phyloP scores from a whole-genome alignment of 495 filamentous ascomycete genomes.

The Tetracladium marchalianum region DNA sequence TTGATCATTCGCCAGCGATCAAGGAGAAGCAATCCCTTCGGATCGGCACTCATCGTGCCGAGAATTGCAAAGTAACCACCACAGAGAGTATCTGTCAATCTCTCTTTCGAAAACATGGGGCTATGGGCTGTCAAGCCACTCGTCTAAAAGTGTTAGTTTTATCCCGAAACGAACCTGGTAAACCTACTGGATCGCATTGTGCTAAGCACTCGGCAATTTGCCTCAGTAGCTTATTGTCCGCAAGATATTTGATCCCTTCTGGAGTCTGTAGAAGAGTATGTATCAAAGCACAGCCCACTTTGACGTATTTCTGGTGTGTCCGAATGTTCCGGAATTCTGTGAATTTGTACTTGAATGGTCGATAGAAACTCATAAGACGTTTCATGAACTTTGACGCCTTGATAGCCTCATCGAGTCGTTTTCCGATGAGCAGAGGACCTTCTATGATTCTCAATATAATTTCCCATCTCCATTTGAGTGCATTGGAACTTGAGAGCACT shows the following conservation, averaged over 20 bases:
- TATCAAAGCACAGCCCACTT: constrained; percentile 78
- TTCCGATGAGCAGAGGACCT: constrained; percentile 84
- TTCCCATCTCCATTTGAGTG: constrained; percentile 94
- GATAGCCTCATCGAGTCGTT: constrained; percentile 87
- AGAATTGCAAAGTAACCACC: constrained; percentile 92
- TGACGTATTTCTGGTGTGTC: constrained; percentile 87
- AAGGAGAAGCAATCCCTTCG: constrained; percentile 77
- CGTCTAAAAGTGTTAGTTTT: constrained; percentile 34
- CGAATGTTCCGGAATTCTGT: constrained; percentile 78
- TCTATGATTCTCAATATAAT: constrained; percentile 84
- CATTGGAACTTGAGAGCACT: constrained; percentile 77
- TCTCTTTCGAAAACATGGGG: constrained; percentile 77
- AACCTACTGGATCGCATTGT: constrained; percentile 65
- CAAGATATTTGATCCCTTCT: constrained; percentile 76
- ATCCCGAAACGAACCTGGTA: neutral
- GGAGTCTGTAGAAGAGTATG: constrained; percentile 71
- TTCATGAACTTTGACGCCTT: constrained; percentile 94
- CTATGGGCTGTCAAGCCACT: constrained; percentile 82
- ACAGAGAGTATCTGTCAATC: constrained; percentile 73
- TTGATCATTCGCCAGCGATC: constrained; percentile 96
- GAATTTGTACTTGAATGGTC: constrained; percentile 94
- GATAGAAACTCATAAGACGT: constrained; percentile 84
- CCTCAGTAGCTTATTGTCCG: constrained; percentile 83
- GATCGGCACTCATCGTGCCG: constrained; percentile 72
- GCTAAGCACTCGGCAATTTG: constrained; percentile 94